These are phyloP conservation scores for Cucurbita argyrosperma DNA, from an alignment of 306 rosid species.

Conservation along the genomic window DNA sequence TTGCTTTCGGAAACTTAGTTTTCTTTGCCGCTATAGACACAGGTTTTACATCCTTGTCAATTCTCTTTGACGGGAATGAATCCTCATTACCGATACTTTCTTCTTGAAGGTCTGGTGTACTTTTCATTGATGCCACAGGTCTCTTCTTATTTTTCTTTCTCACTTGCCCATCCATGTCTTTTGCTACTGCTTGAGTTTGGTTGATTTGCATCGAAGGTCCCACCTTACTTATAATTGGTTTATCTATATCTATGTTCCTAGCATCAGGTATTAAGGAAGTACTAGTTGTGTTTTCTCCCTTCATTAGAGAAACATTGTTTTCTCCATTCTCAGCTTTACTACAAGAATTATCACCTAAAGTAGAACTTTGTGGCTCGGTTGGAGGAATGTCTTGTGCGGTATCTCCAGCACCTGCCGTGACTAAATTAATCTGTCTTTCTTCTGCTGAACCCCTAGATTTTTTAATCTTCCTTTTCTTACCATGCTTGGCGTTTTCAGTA, in stretches of 20 bases:
- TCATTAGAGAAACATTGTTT: slow-evolving; percentile 20
- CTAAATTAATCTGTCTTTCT: slow-evolving; percentile 5
- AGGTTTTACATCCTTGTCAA: not conserved
- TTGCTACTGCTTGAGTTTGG: slow-evolving; percentile 19
- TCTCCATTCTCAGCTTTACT: slow-evolving; percentile 18
- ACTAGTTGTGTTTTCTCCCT: slow-evolving; percentile 13
- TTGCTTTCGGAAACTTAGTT: not conserved
- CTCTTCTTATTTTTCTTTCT: slow-evolving; percentile 35
- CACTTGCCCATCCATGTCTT: slow-evolving; percentile 19
- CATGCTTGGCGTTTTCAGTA: slow-evolving; percentile 10
- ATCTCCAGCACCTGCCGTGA: slow-evolving; percentile 11
- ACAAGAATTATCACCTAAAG: slow-evolving; percentile 15
- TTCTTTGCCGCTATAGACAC: not conserved
- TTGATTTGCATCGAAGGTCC: slow-evolving; percentile 17
- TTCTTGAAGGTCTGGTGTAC: slow-evolving; percentile 14
- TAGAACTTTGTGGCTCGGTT: slow-evolving; percentile 17
- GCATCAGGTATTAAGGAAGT: slow-evolving; percentile 1
- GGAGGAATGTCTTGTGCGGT: slow-evolving; percentile 13
- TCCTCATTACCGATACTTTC: slow-evolving; percentile 17
- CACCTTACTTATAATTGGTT: slow-evolving; percentile 6
- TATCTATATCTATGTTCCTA: not conserved
- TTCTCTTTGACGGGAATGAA: not conserved
- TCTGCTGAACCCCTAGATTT: slow-evolving; percentile 20
- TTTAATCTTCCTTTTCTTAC: slow-evolving; percentile 25
- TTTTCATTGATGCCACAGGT: slow-evolving; percentile 17